Percentiles rank a stretch among this genome's conserved stretches.
Conservation (phyloP, 2,329 filamentous ascomycete species). For the Aschersonia sp. region DNA sequence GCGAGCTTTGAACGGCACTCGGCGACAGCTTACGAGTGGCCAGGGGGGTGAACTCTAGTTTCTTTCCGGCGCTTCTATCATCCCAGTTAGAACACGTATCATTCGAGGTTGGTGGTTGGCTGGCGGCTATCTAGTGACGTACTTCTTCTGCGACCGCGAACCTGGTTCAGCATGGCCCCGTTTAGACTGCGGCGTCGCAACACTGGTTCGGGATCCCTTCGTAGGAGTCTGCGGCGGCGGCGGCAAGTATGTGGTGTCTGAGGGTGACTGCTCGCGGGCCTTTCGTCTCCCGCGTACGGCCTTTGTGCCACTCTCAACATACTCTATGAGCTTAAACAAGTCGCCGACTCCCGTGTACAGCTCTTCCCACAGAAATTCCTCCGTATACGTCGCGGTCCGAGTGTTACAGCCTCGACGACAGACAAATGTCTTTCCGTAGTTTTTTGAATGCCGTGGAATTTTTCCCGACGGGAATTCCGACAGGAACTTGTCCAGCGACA, state of each 20-base stretch:
- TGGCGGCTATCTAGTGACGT: background rate
- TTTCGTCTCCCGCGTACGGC: constrained; percentile 30
- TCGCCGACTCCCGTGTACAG: constrained; percentile 52
- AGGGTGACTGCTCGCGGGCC: constrained; percentile 16
- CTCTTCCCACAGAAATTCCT: constrained; percentile 87
- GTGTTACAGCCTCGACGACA: constrained; percentile 84
- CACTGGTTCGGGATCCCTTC: constrained; percentile 15
- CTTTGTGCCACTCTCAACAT: constrained; percentile 60
- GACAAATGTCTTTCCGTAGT: constrained; percentile 75
- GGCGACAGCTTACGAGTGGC: constrained; percentile 74
- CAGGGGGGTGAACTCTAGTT: constrained; percentile 89
- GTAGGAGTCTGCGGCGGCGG: constrained; percentile 20
- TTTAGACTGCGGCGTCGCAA: constrained; percentile 16
- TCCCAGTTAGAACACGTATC: background rate
- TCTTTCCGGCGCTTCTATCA: constrained; percentile 39
- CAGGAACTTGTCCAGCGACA: constrained; percentile 57
- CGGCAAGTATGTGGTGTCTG: constrained; percentile 16
- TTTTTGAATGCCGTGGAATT: constrained; percentile 55
- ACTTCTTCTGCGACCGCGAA: constrained; percentile 17
- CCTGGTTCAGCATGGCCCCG: constrained; percentile 15
- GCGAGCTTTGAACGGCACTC: constrained; percentile 60
- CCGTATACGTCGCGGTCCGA: constrained; percentile 76
- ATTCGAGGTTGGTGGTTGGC: no score
- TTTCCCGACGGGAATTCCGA: constrained; percentile 58
- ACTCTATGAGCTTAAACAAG: constrained; percentile 49